These are phyloP conservation scores for Aquilaria sinensis DNA, from an alignment of 345 rosid species.

Conservation along the genomic window DNA sequence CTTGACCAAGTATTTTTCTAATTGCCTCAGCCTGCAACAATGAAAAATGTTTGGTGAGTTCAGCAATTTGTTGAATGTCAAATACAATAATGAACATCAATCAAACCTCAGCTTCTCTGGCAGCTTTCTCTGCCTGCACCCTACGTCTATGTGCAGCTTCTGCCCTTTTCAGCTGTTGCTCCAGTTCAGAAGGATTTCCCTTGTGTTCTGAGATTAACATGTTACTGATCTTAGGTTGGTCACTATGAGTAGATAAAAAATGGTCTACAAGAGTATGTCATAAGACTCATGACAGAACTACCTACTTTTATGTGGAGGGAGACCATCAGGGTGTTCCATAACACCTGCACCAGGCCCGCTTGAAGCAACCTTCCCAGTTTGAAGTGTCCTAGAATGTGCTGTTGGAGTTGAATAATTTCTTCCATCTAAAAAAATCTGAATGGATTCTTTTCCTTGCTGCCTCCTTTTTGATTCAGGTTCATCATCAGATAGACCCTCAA, in stretches of 20 bases:
- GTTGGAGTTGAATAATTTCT: constrained; percentile 41
- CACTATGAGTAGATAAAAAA: too few species aligned
- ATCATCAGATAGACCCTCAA: constrained; percentile 26
- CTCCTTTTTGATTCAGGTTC: constrained; percentile 32
- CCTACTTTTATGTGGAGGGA: constrained; percentile 68
- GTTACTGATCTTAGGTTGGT: background rate
- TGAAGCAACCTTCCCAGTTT: constrained; percentile 41
- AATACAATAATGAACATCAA: background rate
- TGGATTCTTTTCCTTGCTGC: constrained; percentile 32
- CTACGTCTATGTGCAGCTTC: constrained; percentile 74
- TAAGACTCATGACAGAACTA: constrained; percentile 1
- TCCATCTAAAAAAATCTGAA: constrained; percentile 26
- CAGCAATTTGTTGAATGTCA: background rate
- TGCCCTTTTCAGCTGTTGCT: constrained; percentile 62
- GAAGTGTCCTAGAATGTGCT: constrained; percentile 53
- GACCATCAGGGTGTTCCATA: constrained; percentile 68
- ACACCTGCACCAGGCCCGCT: constrained; percentile 26
- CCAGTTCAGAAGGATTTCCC: constrained; percentile 66
- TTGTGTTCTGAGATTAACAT: constrained; percentile 42
- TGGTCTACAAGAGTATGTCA: background rate
- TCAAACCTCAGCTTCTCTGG: constrained; percentile 62
- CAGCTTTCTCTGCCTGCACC: constrained; percentile 76
- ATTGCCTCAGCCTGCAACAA: constrained; percentile 70
- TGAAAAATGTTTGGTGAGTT: constrained; percentile 11
- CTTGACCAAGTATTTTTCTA: constrained; percentile 72